These are phyloP conservation scores for Medicago lupulina DNA, from an alignment of 306 rosid genomes.

Conservation along the genomic window DNA sequence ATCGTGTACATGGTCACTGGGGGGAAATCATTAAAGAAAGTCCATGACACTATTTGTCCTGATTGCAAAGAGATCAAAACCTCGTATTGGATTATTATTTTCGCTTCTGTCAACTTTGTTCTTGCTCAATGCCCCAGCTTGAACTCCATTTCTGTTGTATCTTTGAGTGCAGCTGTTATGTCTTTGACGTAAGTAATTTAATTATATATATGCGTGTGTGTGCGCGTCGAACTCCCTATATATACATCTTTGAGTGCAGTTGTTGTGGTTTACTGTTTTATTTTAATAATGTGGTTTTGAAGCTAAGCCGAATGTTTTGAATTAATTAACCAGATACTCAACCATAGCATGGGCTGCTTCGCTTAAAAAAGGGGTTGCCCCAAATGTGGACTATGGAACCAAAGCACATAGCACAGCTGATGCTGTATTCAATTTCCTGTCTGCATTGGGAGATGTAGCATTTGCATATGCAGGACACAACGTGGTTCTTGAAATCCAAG, in stretches of 20 bases:
- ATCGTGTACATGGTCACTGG: constrained; percentile 84
- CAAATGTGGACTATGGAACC: constrained; percentile 49
- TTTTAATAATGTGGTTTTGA: not conserved
- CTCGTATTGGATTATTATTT: constrained; percentile 65
- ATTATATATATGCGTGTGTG: too few species aligned
- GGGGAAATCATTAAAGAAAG: constrained; percentile 72
- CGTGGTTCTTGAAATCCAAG: constrained; percentile 90
- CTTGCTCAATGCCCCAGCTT: constrained; percentile 79
- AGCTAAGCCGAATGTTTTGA: not conserved
- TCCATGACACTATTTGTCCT: constrained; percentile 59
- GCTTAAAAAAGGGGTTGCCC: constrained; percentile 46
- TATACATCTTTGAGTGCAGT: too few species aligned
- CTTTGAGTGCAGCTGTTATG: constrained; percentile 74
- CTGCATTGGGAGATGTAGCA: constrained; percentile 83
- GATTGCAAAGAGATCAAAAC: constrained; percentile 48
- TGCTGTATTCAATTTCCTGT: constrained; percentile 52
- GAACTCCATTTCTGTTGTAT: constrained; percentile 69
- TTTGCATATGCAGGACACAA: constrained; percentile 93
- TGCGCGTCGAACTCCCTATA: too few species aligned
- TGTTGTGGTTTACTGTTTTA: too few species aligned
- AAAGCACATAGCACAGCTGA: constrained; percentile 27
- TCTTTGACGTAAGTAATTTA: constrained; percentile 55
- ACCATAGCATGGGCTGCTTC: constrained; percentile 77
- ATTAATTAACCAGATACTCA: constrained; percentile 63
- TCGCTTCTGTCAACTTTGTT: constrained; percentile 64